These are phyloP conservation scores for Xylaria grammica DNA, from an alignment of 495 filamentous ascomycete genomes.

Conservation along the genomic window DNA sequence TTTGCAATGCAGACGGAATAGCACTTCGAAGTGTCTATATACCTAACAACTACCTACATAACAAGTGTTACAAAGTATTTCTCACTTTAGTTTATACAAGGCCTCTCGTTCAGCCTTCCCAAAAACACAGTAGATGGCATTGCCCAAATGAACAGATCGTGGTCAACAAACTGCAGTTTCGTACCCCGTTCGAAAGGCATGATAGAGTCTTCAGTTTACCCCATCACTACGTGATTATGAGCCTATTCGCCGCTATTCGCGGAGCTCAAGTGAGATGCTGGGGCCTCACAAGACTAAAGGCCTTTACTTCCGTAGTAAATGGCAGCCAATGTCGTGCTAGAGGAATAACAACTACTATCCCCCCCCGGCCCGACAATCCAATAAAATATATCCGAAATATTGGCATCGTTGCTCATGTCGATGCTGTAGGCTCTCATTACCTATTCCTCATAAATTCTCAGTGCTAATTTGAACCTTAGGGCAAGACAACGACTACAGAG, in stretches of 20 bases:
- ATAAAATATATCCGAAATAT: conserved; percentile 79
- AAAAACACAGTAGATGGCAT: too few species aligned
- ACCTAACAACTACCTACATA: not conserved
- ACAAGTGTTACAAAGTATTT: not conserved
- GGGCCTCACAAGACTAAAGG: conserved; percentile 23
- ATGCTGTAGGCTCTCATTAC: conserved; percentile 68
- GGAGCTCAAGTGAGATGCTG: conserved; percentile 33
- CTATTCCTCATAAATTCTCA: too few species aligned
- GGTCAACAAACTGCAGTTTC: too few species aligned
- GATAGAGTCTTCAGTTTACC: not conserved
- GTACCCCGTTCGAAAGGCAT: too few species aligned
- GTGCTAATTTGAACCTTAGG: conserved; percentile 50
- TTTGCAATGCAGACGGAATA: too few species aligned
- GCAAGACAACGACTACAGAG: conserved; percentile 99
- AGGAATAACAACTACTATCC: conserved; percentile 16
- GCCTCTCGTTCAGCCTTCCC: too few species aligned
- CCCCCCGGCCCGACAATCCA: conserved; percentile 37
- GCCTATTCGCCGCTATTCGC: conserved; percentile 29
- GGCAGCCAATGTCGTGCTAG: conserved; percentile 17
- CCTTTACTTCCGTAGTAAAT: conserved; percentile 17
- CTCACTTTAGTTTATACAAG: too few species aligned
- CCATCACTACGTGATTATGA: conserved; percentile 31
- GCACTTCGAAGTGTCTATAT: not conserved
- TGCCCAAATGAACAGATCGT: too few species aligned
- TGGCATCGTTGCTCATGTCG: conserved; percentile 98